These are phyloP conservation scores for Diaporthe destruens DNA, from an alignment of 2,329 filamentous ascomycete genomes.

Conservation along the genomic window DNA sequence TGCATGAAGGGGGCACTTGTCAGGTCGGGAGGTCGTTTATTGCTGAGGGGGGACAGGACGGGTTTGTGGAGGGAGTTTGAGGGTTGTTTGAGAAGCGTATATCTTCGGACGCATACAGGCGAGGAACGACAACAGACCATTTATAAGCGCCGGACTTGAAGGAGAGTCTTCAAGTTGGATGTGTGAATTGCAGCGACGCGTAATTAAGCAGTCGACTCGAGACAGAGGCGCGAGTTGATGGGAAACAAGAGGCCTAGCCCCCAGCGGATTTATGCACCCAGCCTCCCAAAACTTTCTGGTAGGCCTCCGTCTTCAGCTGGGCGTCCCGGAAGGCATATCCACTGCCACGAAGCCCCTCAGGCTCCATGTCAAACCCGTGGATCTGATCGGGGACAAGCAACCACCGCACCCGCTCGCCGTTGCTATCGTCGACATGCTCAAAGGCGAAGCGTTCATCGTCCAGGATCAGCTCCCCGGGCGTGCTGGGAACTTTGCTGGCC, in stretches of 20 bases:
- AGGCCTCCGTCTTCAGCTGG: neutral
- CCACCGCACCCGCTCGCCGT: neutral
- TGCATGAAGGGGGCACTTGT: slow-evolving; percentile 16
- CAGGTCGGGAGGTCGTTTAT: neutral
- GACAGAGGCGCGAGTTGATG: too few species aligned
- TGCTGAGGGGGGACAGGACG: neutral
- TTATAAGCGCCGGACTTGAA: neutral
- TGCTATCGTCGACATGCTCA: neutral
- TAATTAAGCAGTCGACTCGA: too few species aligned
- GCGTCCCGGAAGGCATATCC: neutral
- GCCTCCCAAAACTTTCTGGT: neutral
- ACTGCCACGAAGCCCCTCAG: neutral
- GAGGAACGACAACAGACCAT: too few species aligned
- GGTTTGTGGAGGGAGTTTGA: neutral
- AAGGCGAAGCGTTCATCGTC: neutral
- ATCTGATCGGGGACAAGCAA: slow-evolving; percentile 11
- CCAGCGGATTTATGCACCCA: neutral
- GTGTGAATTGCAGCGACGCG: too few species aligned
- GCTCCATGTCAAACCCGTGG: slow-evolving; percentile 1
- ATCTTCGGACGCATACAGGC: too few species aligned
- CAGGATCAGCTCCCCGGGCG: neutral
- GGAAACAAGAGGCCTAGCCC: neutral
- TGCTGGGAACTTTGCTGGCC: neutral
- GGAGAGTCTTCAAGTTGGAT: too few species aligned
- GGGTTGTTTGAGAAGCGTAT: neutral